Evolutionary conservation across 1,284 basidiomycete genomes (phyloP).

Genomic region (Cryptococcus sp.): DNA sequence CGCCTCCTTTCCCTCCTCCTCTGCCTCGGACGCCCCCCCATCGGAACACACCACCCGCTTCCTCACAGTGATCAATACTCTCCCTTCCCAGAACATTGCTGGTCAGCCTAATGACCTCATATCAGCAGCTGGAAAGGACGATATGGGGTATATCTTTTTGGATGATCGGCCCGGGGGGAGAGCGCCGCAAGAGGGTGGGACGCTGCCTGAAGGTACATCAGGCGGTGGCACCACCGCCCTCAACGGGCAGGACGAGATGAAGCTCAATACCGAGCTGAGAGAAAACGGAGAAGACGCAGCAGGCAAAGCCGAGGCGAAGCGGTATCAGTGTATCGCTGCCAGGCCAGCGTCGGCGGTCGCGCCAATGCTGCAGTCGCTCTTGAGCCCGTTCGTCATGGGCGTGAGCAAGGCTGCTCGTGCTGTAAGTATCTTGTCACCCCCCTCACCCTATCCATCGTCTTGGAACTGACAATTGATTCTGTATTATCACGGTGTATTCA

Average conservation of each 20-base stretch:
- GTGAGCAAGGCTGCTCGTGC: conserved; percentile 40
- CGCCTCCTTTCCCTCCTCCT: conserved; percentile 21
- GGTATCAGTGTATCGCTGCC: conserved; percentile 34
- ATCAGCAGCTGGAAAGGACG: conserved; percentile 18
- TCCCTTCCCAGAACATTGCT: no score
- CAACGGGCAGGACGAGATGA: background rate
- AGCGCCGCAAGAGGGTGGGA: background rate
- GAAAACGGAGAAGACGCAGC: background rate
- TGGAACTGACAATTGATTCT: no score
- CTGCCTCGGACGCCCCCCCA: background rate
- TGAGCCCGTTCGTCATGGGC: conserved; percentile 43
- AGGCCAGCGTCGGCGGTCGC: conserved; percentile 29
- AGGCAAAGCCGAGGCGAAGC: background rate
- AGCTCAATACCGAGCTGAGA: background rate
- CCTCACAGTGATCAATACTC: no score
- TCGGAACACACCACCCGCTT: background rate
- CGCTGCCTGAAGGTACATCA: no score
- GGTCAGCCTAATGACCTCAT: background rate
- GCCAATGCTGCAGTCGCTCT: conserved; percentile 39
- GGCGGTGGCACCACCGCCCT: background rate
- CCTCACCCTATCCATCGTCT: no score
- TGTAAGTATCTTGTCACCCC: conserved; percentile 16
- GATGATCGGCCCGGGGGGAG: conserved; percentile 26
- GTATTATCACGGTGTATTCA: conserved; percentile 2
- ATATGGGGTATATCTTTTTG: conserved; percentile 39